Evolutionary conservation across 805 yeast species (phyloP).

Genomic region (Wickerhamiella dianesei): DNA sequence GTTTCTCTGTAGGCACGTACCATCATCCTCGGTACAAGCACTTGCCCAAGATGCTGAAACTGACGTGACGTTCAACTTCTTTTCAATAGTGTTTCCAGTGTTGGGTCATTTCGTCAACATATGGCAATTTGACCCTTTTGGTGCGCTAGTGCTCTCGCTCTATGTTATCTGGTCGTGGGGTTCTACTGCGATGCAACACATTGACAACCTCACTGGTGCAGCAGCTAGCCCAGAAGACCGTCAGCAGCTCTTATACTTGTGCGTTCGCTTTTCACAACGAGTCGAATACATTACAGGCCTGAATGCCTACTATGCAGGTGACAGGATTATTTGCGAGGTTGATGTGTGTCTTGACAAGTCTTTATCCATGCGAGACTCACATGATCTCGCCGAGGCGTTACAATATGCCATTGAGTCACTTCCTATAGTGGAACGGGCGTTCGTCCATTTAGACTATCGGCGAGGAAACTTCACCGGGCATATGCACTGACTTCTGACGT

Average conservation of each 20-base stretch:
- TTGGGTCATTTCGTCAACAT: constrained; percentile 37
- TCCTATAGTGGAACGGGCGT: constrained; percentile 67
- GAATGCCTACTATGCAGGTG: constrained; percentile 69
- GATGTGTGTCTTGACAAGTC: constrained; percentile 47
- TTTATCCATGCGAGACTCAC: constrained; percentile 49
- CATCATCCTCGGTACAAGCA: constrained; percentile 60
- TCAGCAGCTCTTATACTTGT: constrained; percentile 52
- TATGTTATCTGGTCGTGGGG: constrained; percentile 57
- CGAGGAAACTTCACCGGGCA: constrained; percentile 29
- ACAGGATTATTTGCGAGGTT: constrained; percentile 60
- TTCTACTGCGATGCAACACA: constrained; percentile 52
- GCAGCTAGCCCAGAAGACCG: constrained; percentile 49
- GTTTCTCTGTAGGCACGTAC: constrained; percentile 45
- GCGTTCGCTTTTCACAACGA: constrained; percentile 53
- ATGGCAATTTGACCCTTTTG: constrained; percentile 68
- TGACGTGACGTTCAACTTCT: constrained; percentile 58
- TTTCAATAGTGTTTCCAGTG: constrained; percentile 58
- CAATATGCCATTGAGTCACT: constrained; percentile 70
- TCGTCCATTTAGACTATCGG: constrained; percentile 56
- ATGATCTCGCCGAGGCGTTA: constrained; percentile 68
- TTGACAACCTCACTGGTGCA: constrained; percentile 62
- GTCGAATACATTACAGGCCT: constrained; percentile 51
- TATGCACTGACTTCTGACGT: constrained; percentile 14
- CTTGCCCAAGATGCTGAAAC: constrained; percentile 72
- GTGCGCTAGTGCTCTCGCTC: constrained; percentile 49